phyloP scores from a whole-genome alignment of 192 early-diverging fungal genomes.

The Neocallimastix lanati region DNA sequence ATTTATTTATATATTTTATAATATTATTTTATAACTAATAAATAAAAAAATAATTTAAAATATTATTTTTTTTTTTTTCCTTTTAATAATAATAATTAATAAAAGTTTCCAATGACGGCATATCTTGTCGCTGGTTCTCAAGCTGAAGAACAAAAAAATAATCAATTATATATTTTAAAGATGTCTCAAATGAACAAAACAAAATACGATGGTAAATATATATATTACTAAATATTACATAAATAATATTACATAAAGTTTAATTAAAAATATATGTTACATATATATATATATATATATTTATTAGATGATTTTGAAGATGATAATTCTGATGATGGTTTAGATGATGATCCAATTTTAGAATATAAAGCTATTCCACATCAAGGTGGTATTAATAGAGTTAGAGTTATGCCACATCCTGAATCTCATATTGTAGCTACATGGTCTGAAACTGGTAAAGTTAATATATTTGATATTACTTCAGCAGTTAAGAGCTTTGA shows the following conservation, averaged over 20 bases:
- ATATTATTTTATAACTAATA: no score
- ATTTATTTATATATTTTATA: no score
- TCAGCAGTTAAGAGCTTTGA: conserved; percentile 56
- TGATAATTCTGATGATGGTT: conserved; percentile 56
- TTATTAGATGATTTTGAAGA: conserved; percentile 38
- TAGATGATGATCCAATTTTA: conserved; percentile 88
- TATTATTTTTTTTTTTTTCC: no score
- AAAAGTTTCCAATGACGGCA: conserved; percentile 69
- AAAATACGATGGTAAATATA: conserved; percentile 58
- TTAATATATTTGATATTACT: conserved; percentile 80
- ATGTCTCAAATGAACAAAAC: conserved; percentile 84
- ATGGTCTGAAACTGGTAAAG: conserved; percentile 91
- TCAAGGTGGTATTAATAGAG: conserved; percentile 78
- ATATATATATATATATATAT: no score
- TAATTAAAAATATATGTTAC: no score
- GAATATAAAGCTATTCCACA: conserved; percentile 70
- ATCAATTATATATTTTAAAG: conserved; percentile 89
- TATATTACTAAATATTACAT: no score
- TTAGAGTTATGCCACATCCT: conserved; percentile 60
- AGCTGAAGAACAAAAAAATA: conserved; percentile 60
- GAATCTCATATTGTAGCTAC: conserved; percentile 68
- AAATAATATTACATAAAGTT: no score
- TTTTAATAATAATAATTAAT: no score
- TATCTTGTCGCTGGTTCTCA: conserved; percentile 91
- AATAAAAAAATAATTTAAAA: no score